Evolutionary conservation across 208 protist genomes (phyloP).

Genomic region (Trypanosoma theileri): DNA sequence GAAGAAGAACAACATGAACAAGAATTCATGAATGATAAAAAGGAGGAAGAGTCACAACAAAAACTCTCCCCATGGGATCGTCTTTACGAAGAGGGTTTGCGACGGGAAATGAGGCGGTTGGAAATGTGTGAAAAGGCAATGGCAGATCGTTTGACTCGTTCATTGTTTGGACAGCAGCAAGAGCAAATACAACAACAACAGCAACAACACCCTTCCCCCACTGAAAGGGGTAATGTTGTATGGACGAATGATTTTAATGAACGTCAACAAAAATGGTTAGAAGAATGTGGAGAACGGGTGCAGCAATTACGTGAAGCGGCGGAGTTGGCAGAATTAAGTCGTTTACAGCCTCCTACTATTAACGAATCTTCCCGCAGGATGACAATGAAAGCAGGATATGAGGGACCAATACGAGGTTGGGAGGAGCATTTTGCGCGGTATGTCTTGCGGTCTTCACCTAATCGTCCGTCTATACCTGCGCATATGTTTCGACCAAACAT

Average conservation of each 20-base stretch:
- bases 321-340: background rate
- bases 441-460: background rate
- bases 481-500: slow-evolving; percentile 21
- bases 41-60: no score
- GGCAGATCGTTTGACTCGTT: background rate
- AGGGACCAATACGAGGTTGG: slow-evolving; percentile 22
- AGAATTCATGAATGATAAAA: no score
- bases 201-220: background rate
- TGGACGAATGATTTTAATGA: background rate
- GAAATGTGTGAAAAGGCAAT: background rate
- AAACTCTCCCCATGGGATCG: slow-evolving; percentile 9
- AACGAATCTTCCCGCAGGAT: slow-evolving; percentile 6
- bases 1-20: slow-evolving; percentile 5
- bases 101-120: background rate
- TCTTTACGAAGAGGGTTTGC: slow-evolving; percentile 3
- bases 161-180: slow-evolving; percentile 2
- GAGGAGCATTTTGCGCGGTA: slow-evolving; percentile 20
- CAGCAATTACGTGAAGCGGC: background rate
- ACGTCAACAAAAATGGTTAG: background rate
- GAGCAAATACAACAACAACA: no score
- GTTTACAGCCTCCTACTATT: slow-evolving; percentile 4
- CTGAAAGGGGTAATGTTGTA: background rate
- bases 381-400: slow-evolving; percentile 2
- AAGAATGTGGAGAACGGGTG: background rate
- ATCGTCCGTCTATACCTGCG: background rate